These are phyloP conservation scores for Macrotyloma uniflorum DNA, from an alignment of 306 rosid species.

Conservation along the genomic window DNA sequence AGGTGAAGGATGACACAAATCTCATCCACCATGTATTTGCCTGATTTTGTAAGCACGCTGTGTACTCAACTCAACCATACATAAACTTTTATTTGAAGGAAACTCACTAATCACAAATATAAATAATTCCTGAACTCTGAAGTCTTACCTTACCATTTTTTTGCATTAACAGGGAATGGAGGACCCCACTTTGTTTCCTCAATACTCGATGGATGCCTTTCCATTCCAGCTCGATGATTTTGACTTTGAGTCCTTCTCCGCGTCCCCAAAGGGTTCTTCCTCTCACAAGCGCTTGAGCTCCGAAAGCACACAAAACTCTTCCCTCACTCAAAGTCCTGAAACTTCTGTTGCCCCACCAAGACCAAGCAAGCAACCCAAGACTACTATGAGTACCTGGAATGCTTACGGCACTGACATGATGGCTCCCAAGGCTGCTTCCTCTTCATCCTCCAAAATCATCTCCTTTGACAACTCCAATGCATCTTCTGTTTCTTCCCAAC, in stretches of 20 bases:
- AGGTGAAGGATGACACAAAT: conserved; percentile 32
- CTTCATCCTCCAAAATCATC: conserved; percentile 63
- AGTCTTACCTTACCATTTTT: background rate
- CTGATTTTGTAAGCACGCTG: conserved; percentile 41
- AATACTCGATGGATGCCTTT: conserved; percentile 33
- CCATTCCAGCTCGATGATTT: conserved; percentile 37
- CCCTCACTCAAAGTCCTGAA: conserved; percentile 13
- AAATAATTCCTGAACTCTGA: background rate
- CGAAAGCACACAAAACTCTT: conserved; percentile 3
- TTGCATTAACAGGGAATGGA: conserved; percentile 39
- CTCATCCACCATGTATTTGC: conserved; percentile 30
- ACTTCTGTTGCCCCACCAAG: conserved; percentile 14
- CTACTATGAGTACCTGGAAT: conserved; percentile 36
- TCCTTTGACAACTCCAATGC: conserved; percentile 57
- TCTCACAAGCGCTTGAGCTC: conserved; percentile 32
- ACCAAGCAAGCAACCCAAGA: conserved; percentile 43
- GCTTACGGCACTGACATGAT: conserved; percentile 31
- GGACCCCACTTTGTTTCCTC: conserved; percentile 34
- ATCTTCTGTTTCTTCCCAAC: conserved; percentile 37
- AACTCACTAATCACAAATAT: background rate
- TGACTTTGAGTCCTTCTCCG: conserved; percentile 35
- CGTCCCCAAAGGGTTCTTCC: conserved; percentile 30
- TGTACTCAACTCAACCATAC: background rate
- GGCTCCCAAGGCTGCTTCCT: conserved; percentile 42
- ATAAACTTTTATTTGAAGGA: background rate